Evolutionary conservation across 257 asterid species (phyloP), one percentile per base, ranked within the genome.

Genomic region (Coffea canephora): DNA sequence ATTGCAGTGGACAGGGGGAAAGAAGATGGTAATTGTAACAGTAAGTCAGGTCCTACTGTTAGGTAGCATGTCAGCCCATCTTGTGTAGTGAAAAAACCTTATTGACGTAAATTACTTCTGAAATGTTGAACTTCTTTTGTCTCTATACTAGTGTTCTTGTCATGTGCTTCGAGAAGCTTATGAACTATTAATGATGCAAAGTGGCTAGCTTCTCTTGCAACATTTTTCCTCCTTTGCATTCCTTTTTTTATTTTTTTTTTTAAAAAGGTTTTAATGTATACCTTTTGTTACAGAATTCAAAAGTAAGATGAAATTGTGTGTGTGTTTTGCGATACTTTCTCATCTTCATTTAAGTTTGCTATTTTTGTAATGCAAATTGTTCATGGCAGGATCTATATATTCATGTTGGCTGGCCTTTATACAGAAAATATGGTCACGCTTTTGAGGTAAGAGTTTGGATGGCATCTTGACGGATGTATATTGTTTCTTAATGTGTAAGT

Each of bases 381-480:
- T 68, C 83, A 43, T 89, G 78, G 73, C 89, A 95, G 99, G 97
- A 95, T 84, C 91, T 93, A 65, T 95, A 95, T 77, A 75, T 95
- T 83, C 99, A 93, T 72, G 92, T 93, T 50, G 97, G 99, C 75
- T 91, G 97, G 99, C 99, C 99, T 55, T 85, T 95, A 78, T 93
- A 95, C 92, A 87, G 86, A 88, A 95, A 91, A 87, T 90, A 91
- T 83, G 97, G 98, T 68, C 99, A 95, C 88, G 98, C 99, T 61
- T 93, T 92, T 87, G 99, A 95, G 98, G 99, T 95, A 84, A 81
- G 88, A 75, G 34, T 55, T 55, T 81, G 1, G 19, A 34, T 66
- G 2, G 49, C 50, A 14, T 76, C 41, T 71, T 45, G 69, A 59
- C 31, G 61, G 74, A 81, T 71, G 16, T 62, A 1, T 50, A 76